Evolutionary conservation across 169 alveolate species (phyloP), one percentile per base, ranked within the genome.

Genomic region (Blepharisma undulans): DNA sequence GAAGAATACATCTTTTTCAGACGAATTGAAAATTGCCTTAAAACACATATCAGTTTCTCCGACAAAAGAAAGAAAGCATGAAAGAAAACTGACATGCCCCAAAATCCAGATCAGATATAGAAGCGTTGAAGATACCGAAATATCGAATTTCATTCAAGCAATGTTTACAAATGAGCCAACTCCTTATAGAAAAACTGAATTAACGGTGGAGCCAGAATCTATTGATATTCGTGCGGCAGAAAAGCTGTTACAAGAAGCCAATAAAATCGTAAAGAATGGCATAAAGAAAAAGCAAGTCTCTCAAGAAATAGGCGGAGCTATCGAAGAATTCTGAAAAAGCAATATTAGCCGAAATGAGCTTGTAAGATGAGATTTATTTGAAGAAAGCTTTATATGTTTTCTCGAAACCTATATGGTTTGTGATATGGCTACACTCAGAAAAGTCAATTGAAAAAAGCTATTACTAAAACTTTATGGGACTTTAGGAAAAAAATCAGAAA

Each of bases 311-410:
- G 89, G 92, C 89, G 95, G 89, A 48, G 21, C 84, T n/a, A 93
- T 88, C 21, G 93, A 93, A 59, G 94, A 91, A 33, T 85, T 91
- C 86, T 91, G 93, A 87, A 89, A 91, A 72, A 74, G 32, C 7
- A 89, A 93, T 87, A 93, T 93, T 72, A 36, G 92, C 71, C 90
- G 89, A 89, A 88, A 93, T 85, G 92, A 88, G 87, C 78, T 91
- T 80, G 89, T 84, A 71, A 86, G 93, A 59, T 92, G 93, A 82
- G 93, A 93, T 78, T 78, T 91, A 66, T 93, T 88, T 59, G 95
- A 93, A 88, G 94, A 89, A 19, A 92, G 90, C 71, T 84, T 72
- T 12, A 71, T 91, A 14, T 88, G 89, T 72, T 93, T 86, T 85
- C 60, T 93, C 4, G 88, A 88, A 72, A 91, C 88, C 25, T 89